These are phyloP conservation scores for Oleoguttula mirabilis DNA, from an alignment of 495 filamentous ascomycete species.

Conservation along the genomic window DNA sequence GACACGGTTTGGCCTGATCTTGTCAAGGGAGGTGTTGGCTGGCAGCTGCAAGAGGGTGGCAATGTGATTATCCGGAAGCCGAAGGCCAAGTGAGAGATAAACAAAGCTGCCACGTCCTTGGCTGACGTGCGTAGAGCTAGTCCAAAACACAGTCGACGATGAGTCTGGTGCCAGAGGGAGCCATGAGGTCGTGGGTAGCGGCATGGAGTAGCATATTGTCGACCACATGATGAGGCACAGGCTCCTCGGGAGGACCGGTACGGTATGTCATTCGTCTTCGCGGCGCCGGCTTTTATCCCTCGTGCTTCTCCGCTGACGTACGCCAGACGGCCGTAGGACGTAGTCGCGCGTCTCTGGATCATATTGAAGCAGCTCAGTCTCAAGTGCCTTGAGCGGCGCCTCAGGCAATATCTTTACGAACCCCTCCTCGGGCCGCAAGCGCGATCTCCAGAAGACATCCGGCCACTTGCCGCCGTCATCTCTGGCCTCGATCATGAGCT, in stretches of 20 bases:
- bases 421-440: conserved; percentile 17
- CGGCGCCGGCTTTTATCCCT: conserved; percentile 1
- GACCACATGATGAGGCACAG: neutral
- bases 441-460: conserved; percentile 26
- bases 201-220: neutral
- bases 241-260: too few species aligned
- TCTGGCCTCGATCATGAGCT: conserved; percentile 27
- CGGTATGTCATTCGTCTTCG: neutral
- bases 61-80: conserved; percentile 21
- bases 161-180: neutral
- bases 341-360: conserved; percentile 29
- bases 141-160: neutral
- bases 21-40: conserved; percentile 57
- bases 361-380: conserved; percentile 25
- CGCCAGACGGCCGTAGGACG: conserved; percentile 22
- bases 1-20: conserved; percentile 56
- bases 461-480: conserved; percentile 18
- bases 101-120: neutral
- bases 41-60: conserved; percentile 41
- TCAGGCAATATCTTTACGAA: conserved; percentile 25
- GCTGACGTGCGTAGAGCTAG: neutral
- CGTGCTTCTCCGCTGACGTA: conserved; percentile 15
- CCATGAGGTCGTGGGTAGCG: neutral
- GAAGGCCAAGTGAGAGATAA: conserved; percentile 13
- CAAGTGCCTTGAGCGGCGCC: conserved; percentile 27